These are phyloP conservation scores for Cyberlindnera subsufficiens DNA, from an alignment of 805 yeast genomes.

Conservation along the genomic window DNA sequence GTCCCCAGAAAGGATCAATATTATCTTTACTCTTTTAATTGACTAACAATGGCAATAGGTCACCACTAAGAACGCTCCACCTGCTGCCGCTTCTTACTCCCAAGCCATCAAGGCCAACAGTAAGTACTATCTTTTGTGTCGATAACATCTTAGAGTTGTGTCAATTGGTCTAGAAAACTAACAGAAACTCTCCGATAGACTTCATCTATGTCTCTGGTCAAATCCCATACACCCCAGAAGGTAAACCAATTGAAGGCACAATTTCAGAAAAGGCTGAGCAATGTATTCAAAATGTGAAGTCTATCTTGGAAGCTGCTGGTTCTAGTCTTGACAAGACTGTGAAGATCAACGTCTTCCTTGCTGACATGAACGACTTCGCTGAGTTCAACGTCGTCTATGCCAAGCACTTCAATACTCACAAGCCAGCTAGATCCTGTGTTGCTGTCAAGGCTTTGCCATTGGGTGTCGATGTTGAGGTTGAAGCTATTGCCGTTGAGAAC, in stretches of 20 bases:
- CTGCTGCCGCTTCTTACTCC: slow-evolving; percentile 94
- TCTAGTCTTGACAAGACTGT: slow-evolving; percentile 79
- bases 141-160: not conserved
- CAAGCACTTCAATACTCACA: slow-evolving; percentile 65
- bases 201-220: slow-evolving; percentile 92
- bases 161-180: not conserved
- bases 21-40: slow-evolving; percentile 14
- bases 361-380: slow-evolving; percentile 84
- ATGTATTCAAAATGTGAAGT: slow-evolving; percentile 59
- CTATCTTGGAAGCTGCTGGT: slow-evolving; percentile 78
- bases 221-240: slow-evolving; percentile 82
- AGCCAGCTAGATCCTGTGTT: slow-evolving; percentile 97
- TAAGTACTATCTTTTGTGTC: slow-evolving; percentile 17
- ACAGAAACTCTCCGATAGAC: slow-evolving; percentile 31
- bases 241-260: slow-evolving; percentile 71
- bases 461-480: slow-evolving; percentile 84
- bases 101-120: slow-evolving; percentile 90
- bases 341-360: slow-evolving; percentile 82
- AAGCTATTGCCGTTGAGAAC: slow-evolving; percentile 80
- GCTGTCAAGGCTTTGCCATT: slow-evolving; percentile 91
- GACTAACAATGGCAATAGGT: slow-evolving; percentile 32
- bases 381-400: slow-evolving; percentile 83
- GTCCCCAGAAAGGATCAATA: slow-evolving; percentile 13
- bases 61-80: slow-evolving; percentile 76
- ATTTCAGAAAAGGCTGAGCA: slow-evolving; percentile 76